Evolutionary conservation across 2,329 filamentous ascomycete species (phyloP).

Genomic region (Claviceps cyperi): DNA sequence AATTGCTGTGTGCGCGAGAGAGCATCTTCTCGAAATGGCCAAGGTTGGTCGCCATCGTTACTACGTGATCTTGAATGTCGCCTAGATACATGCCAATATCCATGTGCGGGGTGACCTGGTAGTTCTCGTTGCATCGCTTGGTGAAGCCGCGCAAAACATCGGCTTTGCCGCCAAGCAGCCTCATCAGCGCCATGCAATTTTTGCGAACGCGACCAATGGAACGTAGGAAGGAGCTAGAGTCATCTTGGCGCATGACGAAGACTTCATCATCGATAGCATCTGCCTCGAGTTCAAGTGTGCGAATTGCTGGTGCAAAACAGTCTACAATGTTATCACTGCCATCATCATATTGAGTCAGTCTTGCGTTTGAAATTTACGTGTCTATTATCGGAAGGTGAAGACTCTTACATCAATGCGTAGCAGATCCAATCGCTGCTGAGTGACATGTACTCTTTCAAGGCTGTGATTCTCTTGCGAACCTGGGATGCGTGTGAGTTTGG

Average conservation of each 20-base stretch:
- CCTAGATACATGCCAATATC: slow-evolving; percentile 94
- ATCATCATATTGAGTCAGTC: background rate
- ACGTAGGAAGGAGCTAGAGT: slow-evolving; percentile 75
- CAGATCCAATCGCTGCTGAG: slow-evolving; percentile 97
- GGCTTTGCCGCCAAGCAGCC: slow-evolving; percentile 90
- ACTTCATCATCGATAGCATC: slow-evolving; percentile 93
- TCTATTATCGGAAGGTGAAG: background rate
- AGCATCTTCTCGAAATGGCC: slow-evolving; percentile 97
- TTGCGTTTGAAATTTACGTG: background rate
- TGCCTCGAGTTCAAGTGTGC: slow-evolving; percentile 72
- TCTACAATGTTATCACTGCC: slow-evolving; percentile 88
- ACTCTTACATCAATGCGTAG: slow-evolving; percentile 80
- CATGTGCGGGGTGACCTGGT: slow-evolving; percentile 85
- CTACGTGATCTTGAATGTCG: slow-evolving; percentile 97
- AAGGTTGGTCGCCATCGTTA: slow-evolving; percentile 97
- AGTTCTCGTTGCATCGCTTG: slow-evolving; percentile 97
- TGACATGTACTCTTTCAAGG: slow-evolving; percentile 86
- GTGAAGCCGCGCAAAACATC: slow-evolving; percentile 96
- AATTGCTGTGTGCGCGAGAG: slow-evolving; percentile 85
- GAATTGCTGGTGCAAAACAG: slow-evolving; percentile 80
- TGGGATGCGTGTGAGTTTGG: slow-evolving; percentile 77
- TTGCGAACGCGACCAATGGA: slow-evolving; percentile 84
- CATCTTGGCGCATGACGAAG: slow-evolving; percentile 79
- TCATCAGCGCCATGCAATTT: slow-evolving; percentile 85
- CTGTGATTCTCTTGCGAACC: slow-evolving; percentile 81